Evolutionary conservation across 192 early-diverging fungal genomes (phyloP).

Genomic region (Coemansia aciculifera): DNA sequence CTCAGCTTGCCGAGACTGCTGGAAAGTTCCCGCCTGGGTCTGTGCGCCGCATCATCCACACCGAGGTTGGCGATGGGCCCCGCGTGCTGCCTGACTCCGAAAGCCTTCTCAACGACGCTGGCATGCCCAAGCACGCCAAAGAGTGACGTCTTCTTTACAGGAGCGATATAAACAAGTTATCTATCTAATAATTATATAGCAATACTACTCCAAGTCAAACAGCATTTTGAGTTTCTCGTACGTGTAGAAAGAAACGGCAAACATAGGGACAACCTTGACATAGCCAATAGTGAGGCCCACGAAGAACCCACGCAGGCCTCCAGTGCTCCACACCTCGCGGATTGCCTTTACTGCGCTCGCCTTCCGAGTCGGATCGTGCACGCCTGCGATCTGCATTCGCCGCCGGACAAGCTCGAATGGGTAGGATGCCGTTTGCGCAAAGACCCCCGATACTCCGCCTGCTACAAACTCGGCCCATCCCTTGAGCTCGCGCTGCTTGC

Average conservation of each 20-base stretch:
- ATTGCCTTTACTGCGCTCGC: conserved; percentile 63
- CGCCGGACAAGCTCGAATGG: conserved; percentile 90
- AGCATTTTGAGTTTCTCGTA: conserved; percentile 67
- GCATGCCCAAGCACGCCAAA: conserved; percentile 46
- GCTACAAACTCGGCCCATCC: conserved; percentile 76
- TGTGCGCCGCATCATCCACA: conserved; percentile 87
- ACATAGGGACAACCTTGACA: conserved; percentile 93
- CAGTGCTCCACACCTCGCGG: conserved; percentile 61
- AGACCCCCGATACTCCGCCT: conserved; percentile 80
- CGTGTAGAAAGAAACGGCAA: conserved; percentile 80
- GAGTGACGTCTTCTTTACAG: conserved; percentile 9
- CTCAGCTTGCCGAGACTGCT: conserved; percentile 29
- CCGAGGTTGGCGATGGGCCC: conserved; percentile 91
- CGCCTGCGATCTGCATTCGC: conserved; percentile 80
- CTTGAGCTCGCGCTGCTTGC: conserved; percentile 60
- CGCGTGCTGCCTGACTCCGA: conserved; percentile 57
- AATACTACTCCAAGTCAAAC: conserved; percentile 37
- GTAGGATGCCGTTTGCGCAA: conserved; percentile 87
- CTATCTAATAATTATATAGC: too few species aligned
- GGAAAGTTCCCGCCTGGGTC: conserved; percentile 63
- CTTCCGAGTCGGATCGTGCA: conserved; percentile 54
- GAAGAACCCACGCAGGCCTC: conserved; percentile 86
- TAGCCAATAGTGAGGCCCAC: conserved; percentile 97
- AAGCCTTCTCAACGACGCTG: conserved; percentile 42
- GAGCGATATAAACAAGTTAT: too few species aligned